Evolutionary conservation across 2,329 filamentous ascomycete species (phyloP).

Genomic region (Penicillium sp.): DNA sequence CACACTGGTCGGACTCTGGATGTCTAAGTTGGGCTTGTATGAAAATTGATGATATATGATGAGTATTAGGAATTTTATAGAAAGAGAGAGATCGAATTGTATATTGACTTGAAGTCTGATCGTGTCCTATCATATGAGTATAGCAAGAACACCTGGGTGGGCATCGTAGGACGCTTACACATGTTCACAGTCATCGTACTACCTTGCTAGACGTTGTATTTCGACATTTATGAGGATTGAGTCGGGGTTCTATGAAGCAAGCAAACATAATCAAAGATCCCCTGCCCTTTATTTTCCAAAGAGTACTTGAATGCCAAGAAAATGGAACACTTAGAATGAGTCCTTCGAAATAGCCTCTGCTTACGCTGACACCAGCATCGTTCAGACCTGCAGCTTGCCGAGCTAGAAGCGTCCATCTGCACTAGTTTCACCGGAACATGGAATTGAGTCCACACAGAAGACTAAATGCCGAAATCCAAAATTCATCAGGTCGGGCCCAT

Average conservation of each 20-base stretch:
- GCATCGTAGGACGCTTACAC: too few relatives aligned
- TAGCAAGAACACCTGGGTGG: not conserved
- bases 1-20: slow-evolving; percentile 49
- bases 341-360: not conserved
- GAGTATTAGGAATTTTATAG: slow-evolving; percentile 2
- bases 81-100: not conserved
- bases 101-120: not conserved
- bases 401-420: not conserved
- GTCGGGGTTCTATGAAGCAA: too few relatives aligned
- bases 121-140: not conserved
- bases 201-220: too few relatives aligned
- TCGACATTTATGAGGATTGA: too few relatives aligned
- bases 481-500: not conserved
- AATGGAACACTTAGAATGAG: too few relatives aligned
- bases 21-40: slow-evolving; percentile 23
- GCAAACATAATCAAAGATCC: too few relatives aligned
- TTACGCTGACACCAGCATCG: not conserved
- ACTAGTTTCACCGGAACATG: not conserved
- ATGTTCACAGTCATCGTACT: too few relatives aligned
- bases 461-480: not conserved
- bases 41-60: slow-evolving; percentile 19
- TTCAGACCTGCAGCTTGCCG: not conserved
- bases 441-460: not conserved
- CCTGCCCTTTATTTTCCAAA: too few relatives aligned
- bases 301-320: too few relatives aligned